A percentile compares a stretch with the other conserved stretches of the same genome.
Conservation (phyloP, 139 green algal species). For the Ettlia oleoabundans region DNA sequence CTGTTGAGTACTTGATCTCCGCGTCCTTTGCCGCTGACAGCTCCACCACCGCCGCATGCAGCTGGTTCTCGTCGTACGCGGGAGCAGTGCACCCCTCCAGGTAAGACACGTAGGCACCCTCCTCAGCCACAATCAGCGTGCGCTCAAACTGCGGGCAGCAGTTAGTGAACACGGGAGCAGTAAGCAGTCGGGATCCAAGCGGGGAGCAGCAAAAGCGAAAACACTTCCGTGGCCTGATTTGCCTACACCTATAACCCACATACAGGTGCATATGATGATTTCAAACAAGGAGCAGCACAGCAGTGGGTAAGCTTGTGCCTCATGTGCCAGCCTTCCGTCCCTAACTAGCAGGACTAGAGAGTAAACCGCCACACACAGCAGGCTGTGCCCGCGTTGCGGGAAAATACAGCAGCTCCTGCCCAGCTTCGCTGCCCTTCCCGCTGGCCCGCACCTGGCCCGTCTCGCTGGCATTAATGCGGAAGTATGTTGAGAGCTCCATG, state of each 20-base stretch:
- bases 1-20: slow-evolving; percentile 99
- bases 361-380: neutral
- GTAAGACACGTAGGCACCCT: slow-evolving; percentile 94
- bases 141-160: slow-evolving; percentile 93
- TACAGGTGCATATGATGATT: too few species aligned
- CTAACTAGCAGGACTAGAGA: neutral
- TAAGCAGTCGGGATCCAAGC: neutral
- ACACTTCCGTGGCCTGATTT: too few species aligned
- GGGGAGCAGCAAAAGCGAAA: too few species aligned
- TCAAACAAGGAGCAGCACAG: too few species aligned
- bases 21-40: slow-evolving; percentile 82
- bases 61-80: slow-evolving; percentile 94
- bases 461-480: slow-evolving; percentile 97
- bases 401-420: neutral
- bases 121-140: slow-evolving; percentile 97
- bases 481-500: slow-evolving; percentile 99
- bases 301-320: neutral
- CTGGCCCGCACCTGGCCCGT: slow-evolving; percentile 79
- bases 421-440: neutral
- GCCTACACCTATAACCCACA: too few species aligned
- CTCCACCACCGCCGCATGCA: slow-evolving; percentile 99
- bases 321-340: neutral
- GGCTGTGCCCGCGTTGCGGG: too few species aligned
- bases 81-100: slow-evolving; percentile 98
- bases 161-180: neutral